Base-by-base conservation (phyloP, 306 rosid species). In the Styphnolobium japonicum region DNA sequence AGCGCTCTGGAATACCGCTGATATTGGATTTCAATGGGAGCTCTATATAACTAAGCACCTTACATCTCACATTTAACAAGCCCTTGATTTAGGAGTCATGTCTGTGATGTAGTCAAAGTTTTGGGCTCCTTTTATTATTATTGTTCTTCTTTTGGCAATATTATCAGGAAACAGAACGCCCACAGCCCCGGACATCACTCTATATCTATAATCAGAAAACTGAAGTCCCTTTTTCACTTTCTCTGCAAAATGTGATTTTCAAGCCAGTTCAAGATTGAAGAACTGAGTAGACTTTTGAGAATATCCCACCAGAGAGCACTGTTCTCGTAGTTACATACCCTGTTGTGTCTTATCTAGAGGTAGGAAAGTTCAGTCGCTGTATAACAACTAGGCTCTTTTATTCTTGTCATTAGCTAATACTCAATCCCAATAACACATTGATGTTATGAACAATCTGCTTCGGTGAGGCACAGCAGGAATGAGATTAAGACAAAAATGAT, bases 81-180 rank as follows among this genome's bases (percentile, higher is more conserved):
- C 62, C 86, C 62, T 71, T 74, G 80, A 85, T 89, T 67, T 14
- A 66, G 70, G 90, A 67, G 64, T 71, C 37, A 75, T 84, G 87
- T 82, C 65, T 77, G 73, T 84, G 76, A 71, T 77, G 67, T 60
- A 77, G 82, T 79, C 88, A 85, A 85, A 64, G 36, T 52, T 79
- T 15, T 79, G 53, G 7, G 64, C 58, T 71, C 36, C 67, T 78
- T 81, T 57, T 69, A 10, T 56, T 18, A 23, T 43, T 10, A 6
- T 53, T 77, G 8, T 61, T 63, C 53, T 43, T 78, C 63, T 80
- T 83, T 83, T 25, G 60, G 79, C 60, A 51, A 27, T 34, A 5
- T 64, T 66, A 58, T 77, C 12, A 53, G 49, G 49, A 71, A 77
- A 77, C 83, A 45, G 6, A 55, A 60, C 63, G 36, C 65, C 82